These are phyloP conservation scores for Penicillium taxi DNA, from an alignment of 495 filamentous ascomycete species.

Conservation along the genomic window DNA sequence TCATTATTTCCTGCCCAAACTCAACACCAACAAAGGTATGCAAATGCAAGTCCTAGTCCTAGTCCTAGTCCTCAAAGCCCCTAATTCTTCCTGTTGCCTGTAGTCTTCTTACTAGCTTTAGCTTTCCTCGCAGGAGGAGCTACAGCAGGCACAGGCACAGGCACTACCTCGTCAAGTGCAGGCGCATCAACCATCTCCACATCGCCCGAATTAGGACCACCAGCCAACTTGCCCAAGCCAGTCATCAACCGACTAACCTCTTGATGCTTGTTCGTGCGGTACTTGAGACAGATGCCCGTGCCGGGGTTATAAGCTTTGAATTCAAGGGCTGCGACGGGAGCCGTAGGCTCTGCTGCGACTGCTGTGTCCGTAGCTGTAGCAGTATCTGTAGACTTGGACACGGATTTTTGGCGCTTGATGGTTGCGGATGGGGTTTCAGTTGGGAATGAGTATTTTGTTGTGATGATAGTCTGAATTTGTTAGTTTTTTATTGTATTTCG, in stretches of 20 bases:
- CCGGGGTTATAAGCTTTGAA: constrained; percentile 86
- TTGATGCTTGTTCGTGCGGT: constrained; percentile 80
- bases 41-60: neutral
- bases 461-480: constrained; percentile 60
- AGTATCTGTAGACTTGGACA: constrained; percentile 12
- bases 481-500: constrained; percentile 1
- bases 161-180: constrained; percentile 8
- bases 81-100: constrained; percentile 15
- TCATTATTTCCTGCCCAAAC: constrained; percentile 13
- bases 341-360: constrained; percentile 21
- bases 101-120: constrained; percentile 21
- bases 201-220: constrained; percentile 38
- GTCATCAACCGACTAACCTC: constrained; percentile 78
- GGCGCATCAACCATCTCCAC: constrained; percentile 35
- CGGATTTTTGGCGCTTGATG: constrained; percentile 18
- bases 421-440: constrained; percentile 30
- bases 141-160: constrained; percentile 7
- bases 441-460: constrained; percentile 73
- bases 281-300: constrained; percentile 78
- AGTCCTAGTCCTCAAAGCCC: neutral
- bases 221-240: constrained; percentile 59
- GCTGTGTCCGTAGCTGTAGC: constrained; percentile 7
- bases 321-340: constrained; percentile 55
- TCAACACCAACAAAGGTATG: neutral
- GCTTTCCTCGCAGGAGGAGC: constrained; percentile 12